Percentiles rank a stretch among this genome's conserved stretches.
These are phyloP conservation scores for Solanum chacoense DNA, from an alignment of 305 asterid species.

Conservation along the genomic window DNA sequence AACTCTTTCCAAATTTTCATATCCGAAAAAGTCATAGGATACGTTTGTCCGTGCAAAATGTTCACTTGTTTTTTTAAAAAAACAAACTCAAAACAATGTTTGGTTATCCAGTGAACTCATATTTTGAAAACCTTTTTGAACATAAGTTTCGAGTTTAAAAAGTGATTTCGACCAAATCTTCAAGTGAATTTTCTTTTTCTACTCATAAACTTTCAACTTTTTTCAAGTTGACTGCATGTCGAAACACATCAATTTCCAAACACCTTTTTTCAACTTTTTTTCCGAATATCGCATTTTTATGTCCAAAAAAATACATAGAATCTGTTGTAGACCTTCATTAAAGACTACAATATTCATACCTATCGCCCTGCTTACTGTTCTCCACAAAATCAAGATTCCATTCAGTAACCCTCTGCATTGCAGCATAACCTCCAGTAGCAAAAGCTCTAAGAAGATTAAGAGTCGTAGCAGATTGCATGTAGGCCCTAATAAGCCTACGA, in stretches of 20 bases:
- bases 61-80: neutral
- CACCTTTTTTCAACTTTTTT: neutral
- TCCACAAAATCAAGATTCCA: conserved; percentile 85
- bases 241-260: neutral
- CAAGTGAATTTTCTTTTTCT: neutral
- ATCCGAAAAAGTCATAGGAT: neutral
- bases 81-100: neutral
- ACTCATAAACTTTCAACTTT: neutral
- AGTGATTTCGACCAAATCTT: neutral
- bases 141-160: neutral
- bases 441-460: conserved; percentile 71
- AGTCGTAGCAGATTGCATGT: conserved; percentile 66
- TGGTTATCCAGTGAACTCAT: neutral
- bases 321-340: neutral
- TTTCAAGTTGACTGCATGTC: too few species aligned
- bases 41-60: neutral
- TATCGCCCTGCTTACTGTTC: conserved; percentile 71
- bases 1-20: neutral
- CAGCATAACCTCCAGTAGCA: conserved; percentile 87
- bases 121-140: neutral
- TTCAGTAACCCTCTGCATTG: conserved; percentile 74
- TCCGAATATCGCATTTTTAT: neutral
- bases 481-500: conserved; percentile 60
- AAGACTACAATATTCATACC: conserved; percentile 17
- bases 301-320: neutral